Evolutionary conservation across 495 filamentous ascomycete species (phyloP), one percentile per base, ranked within the genome.

Genomic region (Gamarada debralockiae): DNA sequence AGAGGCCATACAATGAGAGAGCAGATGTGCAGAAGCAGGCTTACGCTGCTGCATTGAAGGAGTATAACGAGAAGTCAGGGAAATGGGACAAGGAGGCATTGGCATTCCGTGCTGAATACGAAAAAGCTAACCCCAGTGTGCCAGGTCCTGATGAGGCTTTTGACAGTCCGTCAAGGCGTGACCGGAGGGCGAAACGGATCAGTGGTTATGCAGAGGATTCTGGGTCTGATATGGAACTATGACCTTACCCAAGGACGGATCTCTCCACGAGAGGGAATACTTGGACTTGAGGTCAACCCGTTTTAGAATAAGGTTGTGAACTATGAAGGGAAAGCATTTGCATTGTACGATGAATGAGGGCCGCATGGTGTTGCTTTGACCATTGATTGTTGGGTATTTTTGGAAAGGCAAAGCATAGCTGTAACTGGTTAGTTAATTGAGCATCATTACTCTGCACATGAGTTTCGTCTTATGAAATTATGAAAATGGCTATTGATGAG

Each of bases 1-100:
- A 85, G 64, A 72, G 76, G 62, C 91, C 89, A 22, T 97, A 88
- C 59, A 70, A 89, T 49, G 84, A 88, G 33, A 75, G 82, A 62
- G 84, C 84, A 3, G 79, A 85, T 53, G 76, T 73, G 15, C 81
- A 87, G 54, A 89, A 87, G 54, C 73, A 77, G 44, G 69, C 60
- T 4, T 84, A 89, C 60, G 72, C 71, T n/a, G 72, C 77, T 53
- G 73, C 75, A 3, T 64, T 80, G 51, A 77, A 72, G 18, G 69
- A 69, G 21, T 95, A 78, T 69, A 81, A 78, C 56, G 69, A 67
- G 17, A 69, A 73, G 18, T 74, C 75, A 9, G 77, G 67, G 27
- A 75, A 84, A 52, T 97, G 90, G 87, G 89, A 96, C 62, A 69
- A 70, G 4, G 76, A 73, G 38, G 83, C 83, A 1, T 65, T 63